Conservation (phyloP, 2,329 filamentous ascomycete genomes). For the Monosporascus sp. region DNA sequence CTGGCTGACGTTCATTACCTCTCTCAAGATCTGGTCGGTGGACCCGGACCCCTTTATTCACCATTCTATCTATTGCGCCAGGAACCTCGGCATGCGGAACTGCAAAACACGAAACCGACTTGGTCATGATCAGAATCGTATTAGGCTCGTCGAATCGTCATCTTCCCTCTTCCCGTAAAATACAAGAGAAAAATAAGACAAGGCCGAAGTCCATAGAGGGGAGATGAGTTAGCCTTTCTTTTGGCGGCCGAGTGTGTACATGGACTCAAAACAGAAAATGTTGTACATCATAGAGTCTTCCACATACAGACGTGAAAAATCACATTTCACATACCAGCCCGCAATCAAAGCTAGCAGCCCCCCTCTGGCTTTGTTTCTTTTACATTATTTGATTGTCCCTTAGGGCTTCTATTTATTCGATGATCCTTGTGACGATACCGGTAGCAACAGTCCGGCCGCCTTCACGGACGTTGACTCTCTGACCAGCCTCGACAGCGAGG, state of each 20-base stretch:
- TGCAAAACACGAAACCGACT: neutral
- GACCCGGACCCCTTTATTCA: no score
- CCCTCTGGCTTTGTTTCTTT: neutral
- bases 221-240: neutral
- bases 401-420: conserved; percentile 41
- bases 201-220: neutral
- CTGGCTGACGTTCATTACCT: no score
- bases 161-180: neutral
- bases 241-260: neutral
- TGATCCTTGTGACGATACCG: conserved; percentile 72
- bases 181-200: neutral
- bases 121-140: neutral
- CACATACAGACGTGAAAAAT: neutral
- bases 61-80: no score
- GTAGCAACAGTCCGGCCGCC: conserved; percentile 87
- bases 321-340: neutral
- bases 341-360: neutral
- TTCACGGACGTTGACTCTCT: conserved; percentile 98
- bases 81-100: no score
- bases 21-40: no score
- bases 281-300: neutral
- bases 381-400: neutral
- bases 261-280: neutral
- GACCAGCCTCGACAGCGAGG: conserved; percentile 81
- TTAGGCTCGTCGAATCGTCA: neutral